Base-by-base conservation (phyloP, 148 eudicot genomes). In the Linanthus parryae region DNA sequence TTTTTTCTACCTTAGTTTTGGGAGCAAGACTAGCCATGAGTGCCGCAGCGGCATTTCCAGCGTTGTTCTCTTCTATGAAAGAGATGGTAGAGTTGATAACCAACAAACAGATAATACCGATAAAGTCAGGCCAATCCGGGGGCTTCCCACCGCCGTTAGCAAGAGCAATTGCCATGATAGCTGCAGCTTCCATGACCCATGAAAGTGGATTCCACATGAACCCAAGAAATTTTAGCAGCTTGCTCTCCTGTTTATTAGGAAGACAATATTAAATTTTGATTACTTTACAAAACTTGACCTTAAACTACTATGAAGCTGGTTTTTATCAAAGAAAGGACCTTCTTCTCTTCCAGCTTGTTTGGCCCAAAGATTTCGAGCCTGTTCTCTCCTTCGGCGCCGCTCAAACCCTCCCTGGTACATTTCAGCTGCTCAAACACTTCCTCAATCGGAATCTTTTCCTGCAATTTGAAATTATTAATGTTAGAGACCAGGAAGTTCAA, bases 11-110 rank as follows among this genome's bases (percentile, higher is more conserved):
- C 97, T 90, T 90, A 13, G 92, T 77, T 68, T 90, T 90, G 9
- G 97, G 97, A 48, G 97, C 97, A 51, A 90, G 97, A 61, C 92
- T 88, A 69, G 97, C 97, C 97, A 90, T 90, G 55, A 90, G 97
- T 40, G 97, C 97, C 1, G 95, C 95, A 59, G 97, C 97, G 48
- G 97, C 97, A 45, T 90, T 90, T 11, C 97, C 97, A 25, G 97
- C 97, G 48, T 86, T 86, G 78, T 90, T 90, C 50, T 90, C 97
- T 71, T 90, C 97, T 34, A 86, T 86, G 54, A 90, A 90, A 78
- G 92, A 83, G 70, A 90, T 90, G 3, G 97, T 90, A 3, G 95
- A 86, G 76, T 90, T 90, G 58, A 90, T 83, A 13, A 90, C 88
- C 50, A 90, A 74, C 84, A 90, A 52, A 52, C 84, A 78, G 45